Percentiles rank a stretch among this genome's conserved stretches.
Evolutionary conservation across 495 filamentous ascomycete genomes (phyloP).

Genomic region (Recurvomyces mirabilis): DNA sequence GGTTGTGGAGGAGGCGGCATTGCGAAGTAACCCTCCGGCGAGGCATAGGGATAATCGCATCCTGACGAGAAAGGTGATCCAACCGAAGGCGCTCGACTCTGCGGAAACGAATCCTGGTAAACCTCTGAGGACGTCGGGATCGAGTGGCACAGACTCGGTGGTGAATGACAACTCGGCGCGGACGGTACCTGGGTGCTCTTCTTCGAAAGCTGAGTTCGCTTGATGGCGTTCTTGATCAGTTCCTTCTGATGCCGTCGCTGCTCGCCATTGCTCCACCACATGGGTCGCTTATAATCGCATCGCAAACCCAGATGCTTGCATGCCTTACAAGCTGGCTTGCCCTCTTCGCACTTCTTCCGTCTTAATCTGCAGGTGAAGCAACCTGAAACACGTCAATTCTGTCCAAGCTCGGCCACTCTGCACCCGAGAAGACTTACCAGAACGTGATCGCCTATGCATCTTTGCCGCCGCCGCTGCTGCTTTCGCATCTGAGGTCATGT

Average conservation of each 20-base stretch:
- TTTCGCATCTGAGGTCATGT: constrained; percentile 31
- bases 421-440: constrained; percentile 78
- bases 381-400: constrained; percentile 41
- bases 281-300: constrained; percentile 92
- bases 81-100: constrained; percentile 61
- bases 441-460: constrained; percentile 85
- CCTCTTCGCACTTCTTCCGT: constrained; percentile 97
- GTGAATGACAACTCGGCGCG: constrained; percentile 46
- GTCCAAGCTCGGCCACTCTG: constrained; percentile 26
- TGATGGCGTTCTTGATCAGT: constrained; percentile 91
- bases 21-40: constrained; percentile 27
- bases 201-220: constrained; percentile 86
- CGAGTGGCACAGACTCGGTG: constrained; percentile 71
- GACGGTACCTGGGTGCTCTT: constrained; percentile 50
- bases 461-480: constrained; percentile 50
- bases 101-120: constrained; percentile 59
- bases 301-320: constrained; percentile 76
- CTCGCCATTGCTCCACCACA: constrained; percentile 94
- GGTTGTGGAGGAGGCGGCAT: constrained; percentile 32
- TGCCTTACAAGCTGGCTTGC: constrained; percentile 70
- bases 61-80: constrained; percentile 66
- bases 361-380: constrained; percentile 95
- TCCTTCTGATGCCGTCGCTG: constrained; percentile 81
- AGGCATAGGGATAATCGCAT: constrained; percentile 60
- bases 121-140: constrained; percentile 62